Conservation (phyloP, 2,329 filamentous ascomycete species). For the Cadophora luteo-olivacea region DNA sequence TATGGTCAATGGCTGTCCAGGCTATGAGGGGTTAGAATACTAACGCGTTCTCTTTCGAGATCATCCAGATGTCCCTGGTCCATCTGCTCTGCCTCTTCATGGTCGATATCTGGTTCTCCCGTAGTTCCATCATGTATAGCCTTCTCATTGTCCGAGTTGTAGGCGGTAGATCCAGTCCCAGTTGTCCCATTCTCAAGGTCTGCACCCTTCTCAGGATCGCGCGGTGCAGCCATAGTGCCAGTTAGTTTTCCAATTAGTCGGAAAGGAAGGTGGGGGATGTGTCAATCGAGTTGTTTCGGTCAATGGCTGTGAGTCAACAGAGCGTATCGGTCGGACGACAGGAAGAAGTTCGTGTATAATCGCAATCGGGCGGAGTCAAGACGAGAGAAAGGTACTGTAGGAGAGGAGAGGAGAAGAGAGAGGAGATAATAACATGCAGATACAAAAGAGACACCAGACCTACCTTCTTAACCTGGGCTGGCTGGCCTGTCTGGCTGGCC, state of each 20-base stretch:
- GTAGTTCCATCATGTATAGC: constrained; percentile 27
- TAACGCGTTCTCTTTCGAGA: constrained; percentile 36
- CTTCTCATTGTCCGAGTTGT: constrained; percentile 33
- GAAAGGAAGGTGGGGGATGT: background rate
- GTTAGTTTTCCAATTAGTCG: background rate
- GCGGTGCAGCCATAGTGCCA: constrained; percentile 28
- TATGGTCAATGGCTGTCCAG: background rate
- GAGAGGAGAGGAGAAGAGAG: background rate
- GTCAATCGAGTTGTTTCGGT: background rate
- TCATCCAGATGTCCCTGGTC: constrained; percentile 39
- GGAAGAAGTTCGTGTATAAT: background rate
- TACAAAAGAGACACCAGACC: constrained; percentile 2
- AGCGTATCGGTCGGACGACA: background rate
- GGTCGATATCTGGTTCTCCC: constrained; percentile 38
- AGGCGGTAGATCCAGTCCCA: constrained; percentile 31
- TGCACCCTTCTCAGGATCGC: constrained; percentile 30
- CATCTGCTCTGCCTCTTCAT: constrained; percentile 42
- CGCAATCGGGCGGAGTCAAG: background rate
- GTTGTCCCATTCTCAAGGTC: constrained; percentile 30
- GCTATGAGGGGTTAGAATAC: background rate
- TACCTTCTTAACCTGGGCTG: constrained; percentile 8
- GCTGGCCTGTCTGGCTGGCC: background rate
- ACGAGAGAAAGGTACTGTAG: background rate
- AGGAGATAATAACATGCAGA: background rate
- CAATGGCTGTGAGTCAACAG: background rate